Evolutionary conservation across 140 eudicot species (phyloP).

Genomic region (Erigeron philadelphicus): DNA sequence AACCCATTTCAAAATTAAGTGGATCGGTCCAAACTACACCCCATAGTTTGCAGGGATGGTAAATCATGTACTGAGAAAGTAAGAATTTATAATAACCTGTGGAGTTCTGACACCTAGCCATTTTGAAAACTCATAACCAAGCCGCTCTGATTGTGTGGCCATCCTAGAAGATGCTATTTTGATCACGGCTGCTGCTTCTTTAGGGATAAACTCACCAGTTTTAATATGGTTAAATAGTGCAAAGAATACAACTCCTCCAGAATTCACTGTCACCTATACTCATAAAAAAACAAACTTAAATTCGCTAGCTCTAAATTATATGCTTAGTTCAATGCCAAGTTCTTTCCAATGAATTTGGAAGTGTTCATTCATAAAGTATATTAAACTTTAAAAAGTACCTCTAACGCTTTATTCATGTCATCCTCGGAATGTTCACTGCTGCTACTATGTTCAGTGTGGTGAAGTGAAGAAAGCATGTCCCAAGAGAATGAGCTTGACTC

Average conservation of each 20-base stretch:
- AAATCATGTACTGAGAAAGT: conserved; percentile 22
- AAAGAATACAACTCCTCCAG: conserved; percentile 98
- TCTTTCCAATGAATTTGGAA: neutral
- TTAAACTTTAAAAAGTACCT: conserved; percentile 40
- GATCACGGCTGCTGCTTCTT: conserved; percentile 93
- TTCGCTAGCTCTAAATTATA: conserved; percentile 1
- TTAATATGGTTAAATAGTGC: conserved; percentile 69
- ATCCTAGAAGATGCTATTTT: conserved; percentile 93
- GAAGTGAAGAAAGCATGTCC: conserved; percentile 94
- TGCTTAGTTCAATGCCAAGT: neutral
- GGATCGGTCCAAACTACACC: neutral
- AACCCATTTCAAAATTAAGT: neutral
- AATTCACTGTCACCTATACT: conserved; percentile 89
- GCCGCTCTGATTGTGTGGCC: conserved; percentile 98
- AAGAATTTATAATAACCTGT: conserved; percentile 57
- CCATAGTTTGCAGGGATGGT: conserved; percentile 6
- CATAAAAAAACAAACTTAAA: neutral
- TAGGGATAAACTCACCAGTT: conserved; percentile 51
- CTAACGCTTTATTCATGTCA: conserved; percentile 73
- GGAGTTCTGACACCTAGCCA: conserved; percentile 97
- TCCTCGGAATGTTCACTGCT: conserved; percentile 87
- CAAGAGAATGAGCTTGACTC: conserved; percentile 79
- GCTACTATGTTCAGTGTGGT: conserved; percentile 86
- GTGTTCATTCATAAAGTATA: neutral
- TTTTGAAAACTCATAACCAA: conserved; percentile 93